Evolutionary conservation across 2,329 filamentous ascomycete genomes (phyloP).

Genomic region (Cladosporium sp.): DNA sequence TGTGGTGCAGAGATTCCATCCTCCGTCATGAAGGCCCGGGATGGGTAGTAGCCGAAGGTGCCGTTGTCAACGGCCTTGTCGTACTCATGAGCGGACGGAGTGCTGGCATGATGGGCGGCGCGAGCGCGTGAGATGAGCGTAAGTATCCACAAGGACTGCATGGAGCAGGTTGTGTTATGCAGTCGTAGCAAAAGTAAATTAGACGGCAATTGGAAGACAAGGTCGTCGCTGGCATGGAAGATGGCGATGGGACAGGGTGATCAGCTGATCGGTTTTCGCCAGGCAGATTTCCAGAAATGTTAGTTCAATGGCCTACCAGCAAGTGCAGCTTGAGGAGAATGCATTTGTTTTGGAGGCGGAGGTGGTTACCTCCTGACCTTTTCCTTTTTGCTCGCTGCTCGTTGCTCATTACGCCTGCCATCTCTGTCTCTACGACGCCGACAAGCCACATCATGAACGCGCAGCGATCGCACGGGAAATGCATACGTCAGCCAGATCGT

Average conservation of each 20-base stretch:
- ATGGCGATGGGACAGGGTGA: neutral
- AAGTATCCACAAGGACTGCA: neutral
- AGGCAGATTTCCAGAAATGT: neutral
- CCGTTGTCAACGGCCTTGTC: constrained; percentile 32
- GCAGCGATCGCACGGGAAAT: neutral
- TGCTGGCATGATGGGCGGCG: neutral
- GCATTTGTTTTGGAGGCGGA: neutral
- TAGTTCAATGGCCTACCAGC: neutral
- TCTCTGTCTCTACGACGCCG: neutral
- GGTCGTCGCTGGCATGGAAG: neutral
- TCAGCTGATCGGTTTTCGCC: neutral
- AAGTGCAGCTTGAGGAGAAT: neutral
- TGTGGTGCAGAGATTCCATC: constrained; percentile 28
- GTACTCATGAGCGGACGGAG: neutral
- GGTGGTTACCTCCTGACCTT: neutral
- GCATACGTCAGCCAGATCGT: neutral
- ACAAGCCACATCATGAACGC: neutral
- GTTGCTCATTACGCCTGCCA: neutral
- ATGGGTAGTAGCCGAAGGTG: constrained; percentile 33
- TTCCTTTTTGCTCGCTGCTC: no score
- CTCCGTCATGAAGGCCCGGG: constrained; percentile 28
- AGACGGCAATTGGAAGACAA: neutral
- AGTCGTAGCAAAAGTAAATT: neutral
- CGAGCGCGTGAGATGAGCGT: neutral
- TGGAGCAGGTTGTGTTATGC: neutral